Base-by-base conservation (phyloP, 2,329 filamentous ascomycete species). In the Gremmenia infestans region DNA sequence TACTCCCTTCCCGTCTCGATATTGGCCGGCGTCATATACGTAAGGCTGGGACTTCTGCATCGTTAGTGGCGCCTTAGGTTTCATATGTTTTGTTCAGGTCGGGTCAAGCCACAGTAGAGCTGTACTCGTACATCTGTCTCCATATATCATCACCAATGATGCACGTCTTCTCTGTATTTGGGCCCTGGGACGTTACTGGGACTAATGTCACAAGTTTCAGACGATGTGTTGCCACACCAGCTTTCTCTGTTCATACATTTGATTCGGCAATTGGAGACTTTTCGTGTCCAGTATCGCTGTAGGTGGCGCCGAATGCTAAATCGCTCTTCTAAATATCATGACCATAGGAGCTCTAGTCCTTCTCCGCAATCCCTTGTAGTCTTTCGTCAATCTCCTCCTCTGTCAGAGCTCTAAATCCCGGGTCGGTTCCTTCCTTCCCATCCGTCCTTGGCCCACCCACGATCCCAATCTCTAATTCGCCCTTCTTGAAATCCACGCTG, bases 401-500 rank as follows among this genome's bases (percentile, higher is more conserved):
- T 32, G 89, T 96, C 74, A 99, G 81, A 66, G 86, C 88, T 72
- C 92, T 86, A 81, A 99, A 99, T 60, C 79, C 80, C 50, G 87
- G 75, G 68, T 90, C 82, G 61, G 87, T 88, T 63, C 90, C 91
- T 72, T 95, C 89, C 75, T 89, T 81, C 64, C 92, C 93, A 70
- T 96, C 90, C 57, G 79, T 76, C 68, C 85, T 82, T 56, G 93
- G 92, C 32, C 91, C 93, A 64, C 94, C 94, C 53, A 97, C 94
- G 70, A 99, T 92, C 61, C 94, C 94, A 75, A 99, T 90, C 78
- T 99, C 94, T 72, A 99, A 87, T 80, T 99, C 94, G 67, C 89
- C 89, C 81, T 97, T 97, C 84, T 99, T 99, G 81, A 99, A 99
- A 74, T 99, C 94, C 74, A 97, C 96, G 75, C 93, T 97, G 63